Evolutionary conservation across 306 rosid genomes (phyloP).

Genomic region (Ceratonia siliqua): DNA sequence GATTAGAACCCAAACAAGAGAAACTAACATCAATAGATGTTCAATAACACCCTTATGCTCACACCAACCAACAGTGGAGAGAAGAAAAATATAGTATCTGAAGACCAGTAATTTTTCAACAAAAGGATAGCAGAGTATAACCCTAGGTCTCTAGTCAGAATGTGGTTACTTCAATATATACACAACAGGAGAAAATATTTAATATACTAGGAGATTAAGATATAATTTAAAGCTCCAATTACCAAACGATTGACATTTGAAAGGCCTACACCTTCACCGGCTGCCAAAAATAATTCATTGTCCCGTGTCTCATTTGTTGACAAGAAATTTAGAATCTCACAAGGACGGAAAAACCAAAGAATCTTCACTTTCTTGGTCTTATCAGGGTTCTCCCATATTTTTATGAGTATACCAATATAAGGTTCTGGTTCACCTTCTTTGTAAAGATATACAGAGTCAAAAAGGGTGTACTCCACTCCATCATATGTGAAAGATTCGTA

Average conservation of each 20-base stretch:
- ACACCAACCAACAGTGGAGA: not conserved
- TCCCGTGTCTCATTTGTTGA: conserved; percentile 37
- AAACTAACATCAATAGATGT: not conserved
- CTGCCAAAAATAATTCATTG: conserved; percentile 80
- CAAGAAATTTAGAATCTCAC: conserved; percentile 63
- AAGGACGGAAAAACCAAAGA: conserved; percentile 85
- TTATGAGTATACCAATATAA: conserved; percentile 66
- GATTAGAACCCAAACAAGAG: not conserved
- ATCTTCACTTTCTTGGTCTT: conserved; percentile 67
- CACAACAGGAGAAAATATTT: not conserved
- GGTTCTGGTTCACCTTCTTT: conserved; percentile 73
- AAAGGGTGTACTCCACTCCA: conserved; percentile 61
- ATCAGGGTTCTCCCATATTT: conserved; percentile 65
- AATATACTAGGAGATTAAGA: not conserved
- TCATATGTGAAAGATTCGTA: conserved; percentile 73
- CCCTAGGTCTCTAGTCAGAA: not conserved
- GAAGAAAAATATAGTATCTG: not conserved
- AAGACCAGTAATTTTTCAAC: not conserved
- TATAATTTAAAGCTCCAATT: conserved; percentile 19
- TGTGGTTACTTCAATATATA: not conserved
- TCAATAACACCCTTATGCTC: not conserved
- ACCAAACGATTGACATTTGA: conserved; percentile 78
- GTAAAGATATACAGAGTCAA: conserved; percentile 69
- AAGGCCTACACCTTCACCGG: conserved; percentile 80
- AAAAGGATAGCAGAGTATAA: not conserved